Percentiles rank a stretch among this genome's conserved stretches.
phyloP scores from a whole-genome alignment of 202 grass and related monocot species.

The Panicum virgatum region DNA sequence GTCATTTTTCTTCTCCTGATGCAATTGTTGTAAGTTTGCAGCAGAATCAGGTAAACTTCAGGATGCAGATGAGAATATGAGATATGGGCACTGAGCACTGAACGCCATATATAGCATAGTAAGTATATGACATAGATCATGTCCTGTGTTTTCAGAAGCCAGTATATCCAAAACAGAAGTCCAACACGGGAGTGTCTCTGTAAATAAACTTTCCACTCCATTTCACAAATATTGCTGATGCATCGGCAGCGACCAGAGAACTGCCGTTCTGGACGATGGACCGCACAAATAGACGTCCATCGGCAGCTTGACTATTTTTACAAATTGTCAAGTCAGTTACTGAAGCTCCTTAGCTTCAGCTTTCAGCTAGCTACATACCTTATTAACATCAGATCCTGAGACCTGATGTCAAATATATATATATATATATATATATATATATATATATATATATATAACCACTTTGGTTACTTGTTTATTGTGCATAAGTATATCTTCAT shows the following conservation, averaged over 20 bases:
- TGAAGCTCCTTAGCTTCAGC: conserved; percentile 58
- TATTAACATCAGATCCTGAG: conserved; percentile 47
- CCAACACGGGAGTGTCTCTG: neutral
- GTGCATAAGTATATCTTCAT: conserved; percentile 45
- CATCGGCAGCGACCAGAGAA: conserved; percentile 47
- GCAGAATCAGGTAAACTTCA: conserved; percentile 18
- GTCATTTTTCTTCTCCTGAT: neutral
- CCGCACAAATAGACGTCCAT: conserved; percentile 57
- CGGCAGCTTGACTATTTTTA: conserved; percentile 55
- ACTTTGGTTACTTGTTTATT: conserved; percentile 64
- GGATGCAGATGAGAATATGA: conserved; percentile 17
- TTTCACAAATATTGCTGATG: conserved; percentile 46
- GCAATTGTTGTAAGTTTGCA: conserved; percentile 17
- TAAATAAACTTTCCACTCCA: conserved; percentile 38
- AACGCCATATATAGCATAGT: conserved; percentile 12
- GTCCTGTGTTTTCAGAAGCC: neutral
- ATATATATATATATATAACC: conserved; percentile 60
- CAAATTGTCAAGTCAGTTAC: conserved; percentile 72
- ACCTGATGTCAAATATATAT: conserved; percentile 51
- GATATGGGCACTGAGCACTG: conserved; percentile 17
- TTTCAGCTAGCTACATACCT: conserved; percentile 72
- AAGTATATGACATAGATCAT: conserved; percentile 14
- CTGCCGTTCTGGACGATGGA: conserved; percentile 52
- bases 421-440: too few species aligned
- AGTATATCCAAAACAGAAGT: neutral